A percentile compares a stretch with the other conserved stretches of the same genome.
These are phyloP conservation scores for Triglochin maritima DNA, from an alignment of 106 monocot genomes.

Conservation along the genomic window DNA sequence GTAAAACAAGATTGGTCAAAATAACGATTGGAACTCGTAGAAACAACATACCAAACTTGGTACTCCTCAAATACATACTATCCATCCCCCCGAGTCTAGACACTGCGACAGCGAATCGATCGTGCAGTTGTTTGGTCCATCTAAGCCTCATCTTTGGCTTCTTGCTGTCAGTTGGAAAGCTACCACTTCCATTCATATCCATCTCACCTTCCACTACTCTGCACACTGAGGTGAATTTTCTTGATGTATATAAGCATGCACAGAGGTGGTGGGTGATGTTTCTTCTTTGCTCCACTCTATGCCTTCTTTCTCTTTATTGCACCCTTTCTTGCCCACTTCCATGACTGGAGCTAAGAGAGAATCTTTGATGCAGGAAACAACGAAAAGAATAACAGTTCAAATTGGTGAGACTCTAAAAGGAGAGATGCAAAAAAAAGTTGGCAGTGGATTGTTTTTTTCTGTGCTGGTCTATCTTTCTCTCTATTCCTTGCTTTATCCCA, in stretches of 20 bases:
- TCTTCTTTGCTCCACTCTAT: slow-evolving; percentile 8
- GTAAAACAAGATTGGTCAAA: neutral
- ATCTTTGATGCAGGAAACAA: slow-evolving; percentile 31
- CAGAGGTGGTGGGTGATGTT: too few relatives aligned
- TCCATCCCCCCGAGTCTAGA: slow-evolving; percentile 4
- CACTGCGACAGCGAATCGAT: slow-evolving; percentile 45
- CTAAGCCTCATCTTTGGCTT: slow-evolving; percentile 41
- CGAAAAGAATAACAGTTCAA: slow-evolving; percentile 22
- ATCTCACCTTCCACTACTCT: too few relatives aligned
- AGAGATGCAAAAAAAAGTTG: slow-evolving; percentile 17
- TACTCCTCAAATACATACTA: neutral
- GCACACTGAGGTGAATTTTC: too few relatives aligned
- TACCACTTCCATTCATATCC: slow-evolving; percentile 1
- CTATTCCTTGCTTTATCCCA: neutral
- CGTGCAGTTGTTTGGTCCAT: slow-evolving; percentile 64
- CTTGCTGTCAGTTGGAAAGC: slow-evolving; percentile 15
- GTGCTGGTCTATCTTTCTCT: neutral
- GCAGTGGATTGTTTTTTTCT: slow-evolving; percentile 24
- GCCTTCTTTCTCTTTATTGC: slow-evolving; percentile 26
- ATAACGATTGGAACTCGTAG: neutral
- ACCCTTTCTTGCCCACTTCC: neutral
- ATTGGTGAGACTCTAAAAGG: slow-evolving; percentile 17
- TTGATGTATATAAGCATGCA: too few relatives aligned
- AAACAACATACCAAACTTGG: neutral
- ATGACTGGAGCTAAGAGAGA: slow-evolving; percentile 20